Evolutionary conservation across 2,329 filamentous ascomycete genomes (phyloP).

Genomic region (Sporothrix protearum): DNA sequence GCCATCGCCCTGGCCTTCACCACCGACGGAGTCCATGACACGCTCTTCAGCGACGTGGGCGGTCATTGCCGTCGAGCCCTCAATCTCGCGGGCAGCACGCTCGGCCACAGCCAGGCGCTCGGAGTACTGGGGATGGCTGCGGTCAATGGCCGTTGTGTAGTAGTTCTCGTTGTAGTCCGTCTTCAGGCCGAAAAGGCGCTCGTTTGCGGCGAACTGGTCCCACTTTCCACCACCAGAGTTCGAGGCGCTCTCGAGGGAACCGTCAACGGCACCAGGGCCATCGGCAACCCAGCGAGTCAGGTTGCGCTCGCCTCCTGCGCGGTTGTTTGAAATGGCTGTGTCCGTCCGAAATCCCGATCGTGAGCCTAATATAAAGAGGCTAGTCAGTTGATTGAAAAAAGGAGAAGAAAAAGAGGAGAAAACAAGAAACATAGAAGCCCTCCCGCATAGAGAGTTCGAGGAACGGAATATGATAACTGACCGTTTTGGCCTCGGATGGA

Average conservation of each 20-base stretch:
- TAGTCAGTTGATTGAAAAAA: background rate
- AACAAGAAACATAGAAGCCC: background rate
- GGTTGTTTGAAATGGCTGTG: slow-evolving; percentile 75
- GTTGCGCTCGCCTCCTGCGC: slow-evolving; percentile 65
- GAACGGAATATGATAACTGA: slow-evolving; percentile 29
- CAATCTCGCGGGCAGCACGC: slow-evolving; percentile 84
- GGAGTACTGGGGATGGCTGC: slow-evolving; percentile 74
- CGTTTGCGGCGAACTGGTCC: slow-evolving; percentile 94
- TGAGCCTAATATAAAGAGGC: slow-evolving; percentile 49
- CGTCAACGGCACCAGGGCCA: slow-evolving; percentile 58
- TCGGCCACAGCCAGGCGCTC: slow-evolving; percentile 75
- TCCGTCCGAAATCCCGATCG: slow-evolving; percentile 77
- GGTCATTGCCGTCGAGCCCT: slow-evolving; percentile 68
- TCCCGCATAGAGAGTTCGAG: background rate
- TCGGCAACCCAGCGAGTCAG: slow-evolving; percentile 81
- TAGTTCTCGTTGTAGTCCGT: slow-evolving; percentile 92
- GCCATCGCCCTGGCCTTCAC: slow-evolving; percentile 58
- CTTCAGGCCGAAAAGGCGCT: slow-evolving; percentile 78
- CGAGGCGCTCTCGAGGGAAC: slow-evolving; percentile 64
- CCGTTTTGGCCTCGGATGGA: slow-evolving; percentile 41
- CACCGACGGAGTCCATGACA: slow-evolving; percentile 62
- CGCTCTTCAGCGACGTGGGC: slow-evolving; percentile 88
- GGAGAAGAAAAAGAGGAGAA: background rate
- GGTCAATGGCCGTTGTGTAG: slow-evolving; percentile 90
- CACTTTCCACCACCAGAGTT: slow-evolving; percentile 54